These are phyloP conservation scores for Antrodiella citrinella DNA, from an alignment of 768 basidiomycete species.

Conservation along the genomic window DNA sequence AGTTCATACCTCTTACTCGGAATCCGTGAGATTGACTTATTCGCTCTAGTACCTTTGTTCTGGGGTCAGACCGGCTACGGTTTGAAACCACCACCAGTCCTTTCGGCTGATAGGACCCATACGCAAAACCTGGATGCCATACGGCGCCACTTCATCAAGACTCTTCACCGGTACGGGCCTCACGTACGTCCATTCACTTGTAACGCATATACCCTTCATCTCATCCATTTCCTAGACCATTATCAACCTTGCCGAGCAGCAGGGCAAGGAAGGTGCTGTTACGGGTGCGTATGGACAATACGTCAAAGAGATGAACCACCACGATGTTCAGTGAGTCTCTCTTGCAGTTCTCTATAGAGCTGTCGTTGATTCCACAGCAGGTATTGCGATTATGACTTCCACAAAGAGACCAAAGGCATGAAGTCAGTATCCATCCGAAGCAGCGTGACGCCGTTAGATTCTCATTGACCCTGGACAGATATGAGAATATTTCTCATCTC, in stretches of 20 bases:
- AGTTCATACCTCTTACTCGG: conserved; percentile 19
- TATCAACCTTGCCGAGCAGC: conserved; percentile 86
- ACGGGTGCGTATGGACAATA: conserved; percentile 73
- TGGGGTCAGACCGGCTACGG: conserved; percentile 88
- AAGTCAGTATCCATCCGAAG: conserved; percentile 41
- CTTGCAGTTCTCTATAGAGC: background rate
- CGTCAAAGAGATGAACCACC: conserved; percentile 45
- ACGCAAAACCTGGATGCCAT: conserved; percentile 65
- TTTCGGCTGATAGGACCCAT: conserved; percentile 66
- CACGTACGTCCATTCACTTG: conserved; percentile 42
- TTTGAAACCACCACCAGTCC: conserved; percentile 79
- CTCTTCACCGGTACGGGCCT: conserved; percentile 63
- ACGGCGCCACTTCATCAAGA: conserved; percentile 64
- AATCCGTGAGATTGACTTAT: too few species aligned
- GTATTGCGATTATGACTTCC: conserved; percentile 87
- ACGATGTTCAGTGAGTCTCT: conserved; percentile 48
- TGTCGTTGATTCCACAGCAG: conserved; percentile 25
- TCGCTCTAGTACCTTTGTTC: conserved; percentile 68
- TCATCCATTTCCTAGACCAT: conserved; percentile 41
- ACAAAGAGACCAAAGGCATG: conserved; percentile 91
- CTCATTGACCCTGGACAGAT: conserved; percentile 32
- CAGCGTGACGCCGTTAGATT: background rate
- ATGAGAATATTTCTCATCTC: conserved; percentile 84
- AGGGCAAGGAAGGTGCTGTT: conserved; percentile 79
- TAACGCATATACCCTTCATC: background rate